phyloP scores from a whole-genome alignment of 176 grass and related monocot species.

The Carex pumila region DNA sequence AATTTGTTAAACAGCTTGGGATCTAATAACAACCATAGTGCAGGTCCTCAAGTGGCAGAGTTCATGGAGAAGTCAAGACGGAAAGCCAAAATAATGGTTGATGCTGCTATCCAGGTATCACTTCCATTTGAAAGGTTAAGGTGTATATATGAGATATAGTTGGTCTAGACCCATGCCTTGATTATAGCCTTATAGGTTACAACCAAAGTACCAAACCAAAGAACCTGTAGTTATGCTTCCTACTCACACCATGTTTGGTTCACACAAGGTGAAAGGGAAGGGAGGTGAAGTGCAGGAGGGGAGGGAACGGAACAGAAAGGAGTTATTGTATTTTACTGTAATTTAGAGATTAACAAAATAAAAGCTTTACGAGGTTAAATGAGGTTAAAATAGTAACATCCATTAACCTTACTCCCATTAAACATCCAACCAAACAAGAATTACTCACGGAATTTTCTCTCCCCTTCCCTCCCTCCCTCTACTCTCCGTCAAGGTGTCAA shows the following conservation, averaged over 20 bases:
- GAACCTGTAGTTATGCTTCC: not conserved
- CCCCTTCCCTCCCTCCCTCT: too few species aligned
- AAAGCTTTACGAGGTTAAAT: too few species aligned
- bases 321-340: too few species aligned
- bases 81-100: constrained; percentile 81
- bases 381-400: too few species aligned
- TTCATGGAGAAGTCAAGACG: constrained; percentile 65
- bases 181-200: not conserved
- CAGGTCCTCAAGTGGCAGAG: constrained; percentile 66
- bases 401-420: too few species aligned
- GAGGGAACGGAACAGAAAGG: too few species aligned
- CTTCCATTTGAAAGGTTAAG: not conserved
- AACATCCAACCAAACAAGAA: too few species aligned
- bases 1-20: constrained; percentile 35
- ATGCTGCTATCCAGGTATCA: constrained; percentile 81
- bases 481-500: too few species aligned
- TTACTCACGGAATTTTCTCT: too few species aligned
- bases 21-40: constrained; percentile 54
- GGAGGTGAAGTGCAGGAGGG: too few species aligned
- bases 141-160: not conserved
- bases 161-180: not conserved
- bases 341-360: too few species aligned
- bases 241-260: not conserved
- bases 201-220: not conserved
- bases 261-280: too few species aligned